Evolutionary conservation across 108 stramenopile species (phyloP).

Genomic region (Chaetoceros tenuissimus): DNA sequence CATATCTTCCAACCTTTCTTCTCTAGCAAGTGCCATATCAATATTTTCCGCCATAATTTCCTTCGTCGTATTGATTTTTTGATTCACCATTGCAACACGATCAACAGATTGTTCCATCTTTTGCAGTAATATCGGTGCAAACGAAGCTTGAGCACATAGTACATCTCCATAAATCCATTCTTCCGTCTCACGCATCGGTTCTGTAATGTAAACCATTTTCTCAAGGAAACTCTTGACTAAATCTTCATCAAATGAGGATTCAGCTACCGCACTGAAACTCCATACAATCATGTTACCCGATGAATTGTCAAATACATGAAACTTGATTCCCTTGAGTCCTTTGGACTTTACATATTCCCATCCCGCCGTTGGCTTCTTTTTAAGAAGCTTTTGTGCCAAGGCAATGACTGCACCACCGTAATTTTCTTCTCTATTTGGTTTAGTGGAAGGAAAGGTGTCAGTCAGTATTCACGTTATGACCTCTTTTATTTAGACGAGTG

Average conservation of each 20-base stretch:
- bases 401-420: slow-evolving; percentile 24
- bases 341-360: slow-evolving; percentile 35
- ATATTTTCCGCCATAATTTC: slow-evolving; percentile 59
- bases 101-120: slow-evolving; percentile 48
- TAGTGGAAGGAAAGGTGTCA: no score
- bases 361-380: slow-evolving; percentile 52
- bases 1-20: slow-evolving; percentile 38
- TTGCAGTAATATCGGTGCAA: slow-evolving; percentile 58
- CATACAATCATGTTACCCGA: slow-evolving; percentile 28
- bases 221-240: slow-evolving; percentile 48
- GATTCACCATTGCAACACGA: slow-evolving; percentile 32
- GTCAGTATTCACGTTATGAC: no score
- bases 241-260: slow-evolving; percentile 14
- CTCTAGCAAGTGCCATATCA: slow-evolving; percentile 37
- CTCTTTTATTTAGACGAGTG: no score
- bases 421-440: no score
- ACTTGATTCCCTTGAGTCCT: slow-evolving; percentile 42
- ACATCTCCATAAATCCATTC: slow-evolving; percentile 34
- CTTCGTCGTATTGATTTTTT: slow-evolving; percentile 38
- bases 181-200: slow-evolving; percentile 29
- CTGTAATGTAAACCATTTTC: slow-evolving; percentile 52
- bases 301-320: slow-evolving; percentile 44
- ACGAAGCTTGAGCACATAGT: slow-evolving; percentile 40
- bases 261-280: slow-evolving; percentile 47
- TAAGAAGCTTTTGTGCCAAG: slow-evolving; percentile 31